Conservation (phyloP, 257 asterid genomes). For the Catharanthus roseus region DNA sequence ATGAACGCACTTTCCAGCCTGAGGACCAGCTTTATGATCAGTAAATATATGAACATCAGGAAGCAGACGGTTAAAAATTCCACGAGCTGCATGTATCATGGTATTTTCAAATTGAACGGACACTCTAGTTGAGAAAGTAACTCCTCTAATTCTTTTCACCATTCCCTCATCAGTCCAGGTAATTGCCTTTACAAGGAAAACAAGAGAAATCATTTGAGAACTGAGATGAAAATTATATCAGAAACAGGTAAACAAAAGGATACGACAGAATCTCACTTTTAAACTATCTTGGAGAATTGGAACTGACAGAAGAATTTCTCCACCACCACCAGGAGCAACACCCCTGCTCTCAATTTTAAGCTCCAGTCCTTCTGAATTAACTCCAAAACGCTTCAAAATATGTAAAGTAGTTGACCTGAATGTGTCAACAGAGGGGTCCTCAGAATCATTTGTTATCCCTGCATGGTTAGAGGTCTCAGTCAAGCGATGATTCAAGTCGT, state of each 20-base stretch:
- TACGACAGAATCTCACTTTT: slow-evolving; percentile 40
- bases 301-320: slow-evolving; percentile 62
- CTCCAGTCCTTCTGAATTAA: slow-evolving; percentile 60
- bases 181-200: slow-evolving; percentile 45
- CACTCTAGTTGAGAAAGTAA: slow-evolving; percentile 77
- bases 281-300: slow-evolving; percentile 62
- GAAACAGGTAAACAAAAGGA: not conserved
- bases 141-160: slow-evolving; percentile 92
- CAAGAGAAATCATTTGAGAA: slow-evolving; percentile 11
- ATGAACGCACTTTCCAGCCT: slow-evolving; percentile 69
- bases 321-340: slow-evolving; percentile 90
- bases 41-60: slow-evolving; percentile 77
- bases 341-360: slow-evolving; percentile 78
- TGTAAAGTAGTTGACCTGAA: slow-evolving; percentile 62
- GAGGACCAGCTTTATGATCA: slow-evolving; percentile 77
- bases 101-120: slow-evolving; percentile 72
- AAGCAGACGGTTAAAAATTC: slow-evolving; percentile 65
- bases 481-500: slow-evolving; percentile 7
- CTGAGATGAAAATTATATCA: slow-evolving; percentile 6
- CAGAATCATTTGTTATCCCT: slow-evolving; percentile 89
- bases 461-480: slow-evolving; percentile 8
- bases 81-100: slow-evolving; percentile 86
- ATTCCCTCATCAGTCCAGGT: slow-evolving; percentile 88
- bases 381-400: slow-evolving; percentile 78
- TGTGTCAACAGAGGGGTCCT: slow-evolving; percentile 89